phyloP scores from a whole-genome alignment of 176 grass and related monocot genomes.

The Eleusine coracana region DNA sequence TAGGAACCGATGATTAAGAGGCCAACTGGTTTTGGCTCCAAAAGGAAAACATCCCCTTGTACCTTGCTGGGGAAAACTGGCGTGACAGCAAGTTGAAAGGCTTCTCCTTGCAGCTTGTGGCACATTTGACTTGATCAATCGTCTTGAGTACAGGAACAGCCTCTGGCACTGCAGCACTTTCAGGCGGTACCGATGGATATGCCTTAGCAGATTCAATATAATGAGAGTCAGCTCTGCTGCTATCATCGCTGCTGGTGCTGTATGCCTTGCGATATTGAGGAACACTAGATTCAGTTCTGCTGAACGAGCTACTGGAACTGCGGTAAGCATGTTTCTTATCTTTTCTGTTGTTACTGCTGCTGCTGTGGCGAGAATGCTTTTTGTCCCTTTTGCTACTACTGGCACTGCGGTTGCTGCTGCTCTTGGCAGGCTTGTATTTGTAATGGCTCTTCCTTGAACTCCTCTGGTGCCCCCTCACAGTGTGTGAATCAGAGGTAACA shows the following conservation, averaged over 20 bases:
- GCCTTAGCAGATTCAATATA: slow-evolving; percentile 23
- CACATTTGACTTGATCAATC: slow-evolving; percentile 42
- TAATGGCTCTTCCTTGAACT: slow-evolving; percentile 65
- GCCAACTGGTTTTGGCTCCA: slow-evolving; percentile 59
- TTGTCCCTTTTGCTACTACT: slow-evolving; percentile 58
- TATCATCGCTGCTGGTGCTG: slow-evolving; percentile 24
- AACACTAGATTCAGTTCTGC: background rate
- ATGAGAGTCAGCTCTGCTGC: slow-evolving; percentile 15
- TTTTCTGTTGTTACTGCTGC: slow-evolving; percentile 48
- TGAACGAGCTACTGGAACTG: slow-evolving; percentile 17
- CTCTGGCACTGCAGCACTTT: slow-evolving; percentile 11
- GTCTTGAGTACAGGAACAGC: slow-evolving; percentile 33
- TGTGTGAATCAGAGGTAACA: slow-evolving; percentile 80
- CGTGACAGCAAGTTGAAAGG: slow-evolving; percentile 48
- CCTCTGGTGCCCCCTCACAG: slow-evolving; percentile 52
- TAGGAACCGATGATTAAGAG: slow-evolving; percentile 25
- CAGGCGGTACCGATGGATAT: slow-evolving; percentile 24
- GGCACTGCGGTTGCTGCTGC: slow-evolving; percentile 49
- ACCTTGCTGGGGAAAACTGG: slow-evolving; percentile 46
- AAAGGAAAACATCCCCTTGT: slow-evolving; percentile 57
- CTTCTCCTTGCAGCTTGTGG: slow-evolving; percentile 49
- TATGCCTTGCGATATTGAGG: slow-evolving; percentile 10
- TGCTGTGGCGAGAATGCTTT: slow-evolving; percentile 57
- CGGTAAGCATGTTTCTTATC: slow-evolving; percentile 41
- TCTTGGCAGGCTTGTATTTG: slow-evolving; percentile 58